Evolutionary conservation across 805 yeast species (phyloP).

Genomic region (Monosporozyma siamensis): DNA sequence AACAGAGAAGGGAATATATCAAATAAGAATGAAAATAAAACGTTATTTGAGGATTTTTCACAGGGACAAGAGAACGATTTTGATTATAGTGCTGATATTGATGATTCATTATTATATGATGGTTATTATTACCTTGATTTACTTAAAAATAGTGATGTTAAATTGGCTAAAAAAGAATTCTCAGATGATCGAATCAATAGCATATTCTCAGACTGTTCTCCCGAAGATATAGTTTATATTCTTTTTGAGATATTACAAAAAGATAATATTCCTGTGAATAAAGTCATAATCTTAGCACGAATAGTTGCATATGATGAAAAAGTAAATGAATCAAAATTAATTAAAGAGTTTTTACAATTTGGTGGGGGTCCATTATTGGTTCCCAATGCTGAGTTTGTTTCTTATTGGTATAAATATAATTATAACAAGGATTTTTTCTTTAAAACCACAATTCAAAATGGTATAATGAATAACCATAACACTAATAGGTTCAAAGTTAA

Average conservation of each 20-base stretch:
- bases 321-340: slow-evolving; percentile 17
- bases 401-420: not conserved
- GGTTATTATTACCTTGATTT: slow-evolving; percentile 6
- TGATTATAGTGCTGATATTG: slow-evolving; percentile 1
- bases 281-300: not conserved
- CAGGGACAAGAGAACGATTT: not conserved
- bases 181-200: not conserved
- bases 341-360: slow-evolving; percentile 13
- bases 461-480: slow-evolving; percentile 16
- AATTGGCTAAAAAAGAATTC: not conserved
- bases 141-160: not conserved
- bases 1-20: too few species aligned
- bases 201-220: slow-evolving; percentile 8
- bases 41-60: not conserved
- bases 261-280: not conserved
- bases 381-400: slow-evolving; percentile 3
- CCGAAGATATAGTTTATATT: slow-evolving; percentile 4
- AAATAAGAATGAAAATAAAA: not conserved
- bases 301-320: slow-evolving; percentile 19
- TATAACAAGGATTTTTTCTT: not conserved
- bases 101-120: slow-evolving; percentile 5
- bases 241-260: not conserved
- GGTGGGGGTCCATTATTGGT: slow-evolving; percentile 22
- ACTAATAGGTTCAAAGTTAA: slow-evolving; percentile 9
- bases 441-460: slow-evolving; percentile 17